phyloP scores from a whole-genome alignment of 2,329 filamentous ascomycete species.

The Trichoderma breve region DNA sequence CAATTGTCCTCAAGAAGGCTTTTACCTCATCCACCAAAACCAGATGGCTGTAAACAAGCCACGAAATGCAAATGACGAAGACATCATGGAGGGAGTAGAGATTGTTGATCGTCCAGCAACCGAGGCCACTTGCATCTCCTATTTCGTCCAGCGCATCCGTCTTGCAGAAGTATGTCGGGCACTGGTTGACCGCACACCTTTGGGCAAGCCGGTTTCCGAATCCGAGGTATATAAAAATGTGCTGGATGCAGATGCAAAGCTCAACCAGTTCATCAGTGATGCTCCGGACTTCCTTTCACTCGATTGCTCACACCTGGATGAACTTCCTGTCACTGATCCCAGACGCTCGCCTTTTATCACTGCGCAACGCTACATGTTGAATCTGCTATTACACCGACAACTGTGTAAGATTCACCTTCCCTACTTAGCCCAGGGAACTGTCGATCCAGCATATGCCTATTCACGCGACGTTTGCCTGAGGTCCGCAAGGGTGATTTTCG shows the following conservation, averaged over 20 bases:
- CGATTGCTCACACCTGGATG: constrained; percentile 22
- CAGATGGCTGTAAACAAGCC: constrained; percentile 42
- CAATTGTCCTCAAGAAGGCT: constrained; percentile 35
- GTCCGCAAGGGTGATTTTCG: constrained; percentile 33
- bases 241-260: constrained; percentile 33
- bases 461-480: constrained; percentile 34
- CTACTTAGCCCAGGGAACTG: constrained; percentile 35
- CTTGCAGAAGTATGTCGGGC: constrained; percentile 38
- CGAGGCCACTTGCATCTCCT: constrained; percentile 37
- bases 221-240: constrained; percentile 34
- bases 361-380: constrained; percentile 35
- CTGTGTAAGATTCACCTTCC: constrained; percentile 38
- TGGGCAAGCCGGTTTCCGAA: constrained; percentile 30
- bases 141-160: constrained; percentile 38
- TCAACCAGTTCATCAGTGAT: constrained; percentile 30
- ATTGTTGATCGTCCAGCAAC: constrained; percentile 31
- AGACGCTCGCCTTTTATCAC: constrained; percentile 27
- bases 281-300: constrained; percentile 33
- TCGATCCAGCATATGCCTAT: constrained; percentile 34
- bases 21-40: constrained; percentile 37
- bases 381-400: constrained; percentile 34
- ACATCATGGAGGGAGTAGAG: constrained; percentile 33
- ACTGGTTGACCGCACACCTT: constrained; percentile 34
- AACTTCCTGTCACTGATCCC: constrained; percentile 27
- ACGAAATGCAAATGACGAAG: constrained; percentile 39